Base-by-base conservation (phyloP, 768 basidiomycete species). In the Panaeolus papilionaceus region DNA sequence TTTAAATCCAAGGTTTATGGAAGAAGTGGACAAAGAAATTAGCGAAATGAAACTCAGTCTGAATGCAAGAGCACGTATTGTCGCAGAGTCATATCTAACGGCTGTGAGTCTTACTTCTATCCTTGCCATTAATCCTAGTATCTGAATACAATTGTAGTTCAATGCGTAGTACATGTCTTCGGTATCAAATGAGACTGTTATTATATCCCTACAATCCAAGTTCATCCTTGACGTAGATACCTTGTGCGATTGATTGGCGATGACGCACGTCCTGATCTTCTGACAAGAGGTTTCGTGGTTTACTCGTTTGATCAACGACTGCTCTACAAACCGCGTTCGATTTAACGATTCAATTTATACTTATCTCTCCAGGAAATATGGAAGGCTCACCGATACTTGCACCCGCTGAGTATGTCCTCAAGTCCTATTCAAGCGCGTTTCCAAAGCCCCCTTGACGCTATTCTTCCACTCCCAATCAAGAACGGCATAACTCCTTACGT, bases 21-120 rank as follows among this genome's bases (percentile, higher is more conserved):
- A 98, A 75, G 98, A 99, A 74, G 98, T 99, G 0, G 98, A 99
- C 80, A 96, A 94, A 79, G 98, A 99, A 80, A 98, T 99, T 75
- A 98, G 95, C 68, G 98, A 99, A 80, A 99, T 98, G 94, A 99
- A 99, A 77, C 89, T 99, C 14, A 95, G 92, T 73, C 84, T 99
- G 69, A 99, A 99, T 75, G 95, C 96, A 20, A 88, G 98, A 65
- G 96, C 97, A 0, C 93, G 98, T 78, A 98, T 93, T 65, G 97
- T 99, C 33, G 98, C 98, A 44, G 98, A 99, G 79, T 95, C 95
- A 12, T 99, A 98, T 79, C 83, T 99, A 73, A 88, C 88, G 67
- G 92, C 93, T n/a, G 95, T 95, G 77, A 77, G 95, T 76, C n/a
- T 18, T 10, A 39, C 38, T 20, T 12, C 54, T n/a, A 9, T 37